Base-by-base conservation (phyloP, 1,284 basidiomycete genomes). In the Cutaneotrichosporon dermatis region DNA sequence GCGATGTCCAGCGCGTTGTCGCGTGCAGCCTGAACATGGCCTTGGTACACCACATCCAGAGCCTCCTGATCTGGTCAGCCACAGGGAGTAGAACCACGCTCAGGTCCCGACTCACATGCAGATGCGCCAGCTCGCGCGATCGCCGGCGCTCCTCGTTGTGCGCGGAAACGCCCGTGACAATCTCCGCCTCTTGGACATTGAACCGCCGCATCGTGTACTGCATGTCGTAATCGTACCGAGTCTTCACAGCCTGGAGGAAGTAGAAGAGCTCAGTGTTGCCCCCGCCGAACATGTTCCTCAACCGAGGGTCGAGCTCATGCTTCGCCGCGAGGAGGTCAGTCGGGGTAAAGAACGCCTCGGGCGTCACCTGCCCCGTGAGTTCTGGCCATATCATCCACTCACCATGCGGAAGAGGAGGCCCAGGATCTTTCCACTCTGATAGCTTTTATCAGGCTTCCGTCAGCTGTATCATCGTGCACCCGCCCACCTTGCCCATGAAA, bases 401-500 rank as follows among this genome's bases (percentile, higher is more conserved):
- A 75, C 75, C 11, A 72, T 55, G 4, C 73, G 64, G 70, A 77
- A 79, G 4, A 78, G 59, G 41, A 66, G 53, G 6, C 77, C 77
- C 1, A 79, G 64, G 37, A 79, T 69, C 51, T 72, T 71, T 5
- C 56, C 36, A 57, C 68, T 77, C 15, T 53, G 50, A 58, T 71
- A 76, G 0, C 59, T 64, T 35, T 58, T 61, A 50, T 25, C 25
- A 25, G 25, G 25, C 25, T 25, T 25, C 25, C 25, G 3, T 25
- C 25, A 25, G 25, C 51, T 52, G 25, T n/a, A 5, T 41, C 34
- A 16, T 7, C 8, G 25, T 12, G n/a, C 34, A 35, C 8, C 7
- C 3, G 40, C 67, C 16, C 11, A 73, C 73, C 65, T 74, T 75
- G 59, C 74, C 76, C 76, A 78, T 78, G 66, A 78, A 79, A 51